phyloP scores from a whole-genome alignment of 805 yeast genomes.

The Yamadazyma tumulicola region DNA sequence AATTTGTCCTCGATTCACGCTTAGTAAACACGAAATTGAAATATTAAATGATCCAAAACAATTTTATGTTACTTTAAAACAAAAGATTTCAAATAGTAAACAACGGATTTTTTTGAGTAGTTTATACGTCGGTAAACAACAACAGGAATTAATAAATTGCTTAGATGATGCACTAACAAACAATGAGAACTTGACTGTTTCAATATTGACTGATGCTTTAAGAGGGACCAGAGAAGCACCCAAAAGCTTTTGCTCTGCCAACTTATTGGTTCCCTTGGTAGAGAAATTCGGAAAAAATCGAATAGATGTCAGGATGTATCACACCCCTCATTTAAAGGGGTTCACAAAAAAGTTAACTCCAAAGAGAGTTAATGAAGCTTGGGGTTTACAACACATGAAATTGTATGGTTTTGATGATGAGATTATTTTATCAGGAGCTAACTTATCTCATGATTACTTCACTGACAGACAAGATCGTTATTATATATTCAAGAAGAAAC shows the following conservation, averaged over 20 bases:
- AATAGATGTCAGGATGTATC: constrained; percentile 80
- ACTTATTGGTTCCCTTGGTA: constrained; percentile 63
- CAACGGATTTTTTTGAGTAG: constrained; percentile 76
- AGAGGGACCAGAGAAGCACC: constrained; percentile 95
- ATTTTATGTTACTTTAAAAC: constrained; percentile 66
- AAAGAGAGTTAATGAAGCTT: constrained; percentile 82
- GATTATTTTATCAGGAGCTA: constrained; percentile 86
- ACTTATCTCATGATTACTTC: constrained; percentile 86
- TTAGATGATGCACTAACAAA: constrained; percentile 54
- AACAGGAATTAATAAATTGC: constrained; percentile 67
- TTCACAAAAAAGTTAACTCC: constrained; percentile 66
- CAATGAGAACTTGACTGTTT: constrained; percentile 63
- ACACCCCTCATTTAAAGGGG: constrained; percentile 82
- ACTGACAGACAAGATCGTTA: constrained; percentile 94
- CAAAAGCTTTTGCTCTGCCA: constrained; percentile 61
- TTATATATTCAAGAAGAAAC: constrained; percentile 58
- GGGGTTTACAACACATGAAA: constrained; percentile 96
- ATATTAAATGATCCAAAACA: constrained; percentile 62
- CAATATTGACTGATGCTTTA: constrained; percentile 78
- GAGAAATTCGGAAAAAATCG: constrained; percentile 60
- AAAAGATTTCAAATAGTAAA: constrained; percentile 60
- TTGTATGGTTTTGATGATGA: constrained; percentile 93
- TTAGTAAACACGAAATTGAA: constrained; percentile 53
- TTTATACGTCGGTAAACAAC: constrained; percentile 79
- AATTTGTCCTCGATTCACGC: constrained; percentile 64